Base-by-base conservation (phyloP, 805 yeast species). In the Candida andamanensis region DNA sequence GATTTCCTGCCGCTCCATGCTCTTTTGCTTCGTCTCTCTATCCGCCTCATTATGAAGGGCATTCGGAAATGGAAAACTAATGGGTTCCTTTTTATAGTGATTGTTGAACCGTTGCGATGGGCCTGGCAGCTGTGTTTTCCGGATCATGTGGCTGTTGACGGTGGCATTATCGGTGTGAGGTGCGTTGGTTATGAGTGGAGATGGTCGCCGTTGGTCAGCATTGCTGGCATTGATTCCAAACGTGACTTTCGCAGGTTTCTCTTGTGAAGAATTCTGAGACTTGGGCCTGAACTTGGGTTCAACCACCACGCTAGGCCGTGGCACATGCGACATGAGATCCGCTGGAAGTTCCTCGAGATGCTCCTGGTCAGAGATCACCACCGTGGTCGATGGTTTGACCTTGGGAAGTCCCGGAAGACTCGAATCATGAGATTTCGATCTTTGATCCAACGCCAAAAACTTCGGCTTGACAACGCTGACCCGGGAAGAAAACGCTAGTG, bases 41-140 rank as follows among this genome's bases (percentile, higher is more conserved):
- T 60, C 69, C 6, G 30, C 17, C 21, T 58, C 66, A 33, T 58
- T 46, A 46, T 65, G 72, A 17, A 54, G 42, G 1, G 70, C 60
- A 22, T 53, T 49, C 2, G 69, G 69, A 36, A 66, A 63, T 12
- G 72, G 68, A n/a, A 48, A 46, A 19, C 46, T 41, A 5, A 50
- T 43, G n/a, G 63, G 66, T 49, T 80, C 66, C 34, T 66, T 69
- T 29, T 58, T 58, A 45, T 70, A 70, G 40, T 72, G 77, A 37
- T 71, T 72, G 24, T 59, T 62, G 50, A 52, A 67, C 5, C 15
- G 8, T 6, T 8, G 7, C 34, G 15, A 24, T 14, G 10, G 6
- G 9, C 28, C 14, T n/a, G n/a, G n/a, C n/a, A n/a, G n/a, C n/a
- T n/a, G n/a, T n/a, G n/a, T n/a, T n/a, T n/a, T n/a, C n/a, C n/a